These are phyloP conservation scores for Scutellaria galericulata DNA, from an alignment of 257 asterid species.

Conservation along the genomic window DNA sequence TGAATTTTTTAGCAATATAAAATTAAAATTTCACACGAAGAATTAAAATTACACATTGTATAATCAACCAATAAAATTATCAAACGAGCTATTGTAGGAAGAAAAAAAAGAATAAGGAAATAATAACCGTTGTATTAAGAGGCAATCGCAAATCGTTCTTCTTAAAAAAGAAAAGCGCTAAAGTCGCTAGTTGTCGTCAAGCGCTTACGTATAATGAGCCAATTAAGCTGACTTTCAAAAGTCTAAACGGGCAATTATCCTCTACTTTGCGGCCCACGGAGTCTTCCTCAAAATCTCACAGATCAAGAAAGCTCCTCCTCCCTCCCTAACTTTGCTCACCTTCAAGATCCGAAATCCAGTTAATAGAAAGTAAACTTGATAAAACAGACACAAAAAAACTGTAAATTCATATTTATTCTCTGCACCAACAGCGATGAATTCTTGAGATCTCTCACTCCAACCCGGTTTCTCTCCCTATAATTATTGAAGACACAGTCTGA, in stretches of 20 bases:
- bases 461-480: slow-evolving; percentile 1
- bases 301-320: slow-evolving; percentile 37
- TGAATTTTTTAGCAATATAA: too few species aligned
- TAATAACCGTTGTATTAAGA: too few species aligned
- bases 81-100: too few species aligned
- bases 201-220: slow-evolving; percentile 18
- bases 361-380: slow-evolving; percentile 14
- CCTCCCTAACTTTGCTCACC: slow-evolving; percentile 27
- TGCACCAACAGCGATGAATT: slow-evolving; percentile 44
- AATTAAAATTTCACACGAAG: too few species aligned
- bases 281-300: slow-evolving; percentile 35
- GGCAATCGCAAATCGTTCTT: too few species aligned
- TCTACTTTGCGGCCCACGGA: slow-evolving; percentile 39
- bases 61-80: too few species aligned
- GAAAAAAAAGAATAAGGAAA: too few species aligned
- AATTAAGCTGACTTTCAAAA: not conserved
- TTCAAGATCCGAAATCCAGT: slow-evolving; percentile 55
- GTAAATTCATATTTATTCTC: not conserved
- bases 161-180: not conserved
- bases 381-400: not conserved
- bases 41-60: too few species aligned
- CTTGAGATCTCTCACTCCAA: slow-evolving; percentile 44
- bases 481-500: too few species aligned
- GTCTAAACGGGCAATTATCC: slow-evolving; percentile 35
- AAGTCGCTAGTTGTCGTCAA: slow-evolving; percentile 20